Evolutionary conservation across 208 protist genomes (phyloP), one percentile per base, ranked within the genome.

Genomic region (Trichomonas vaginalis): DNA sequence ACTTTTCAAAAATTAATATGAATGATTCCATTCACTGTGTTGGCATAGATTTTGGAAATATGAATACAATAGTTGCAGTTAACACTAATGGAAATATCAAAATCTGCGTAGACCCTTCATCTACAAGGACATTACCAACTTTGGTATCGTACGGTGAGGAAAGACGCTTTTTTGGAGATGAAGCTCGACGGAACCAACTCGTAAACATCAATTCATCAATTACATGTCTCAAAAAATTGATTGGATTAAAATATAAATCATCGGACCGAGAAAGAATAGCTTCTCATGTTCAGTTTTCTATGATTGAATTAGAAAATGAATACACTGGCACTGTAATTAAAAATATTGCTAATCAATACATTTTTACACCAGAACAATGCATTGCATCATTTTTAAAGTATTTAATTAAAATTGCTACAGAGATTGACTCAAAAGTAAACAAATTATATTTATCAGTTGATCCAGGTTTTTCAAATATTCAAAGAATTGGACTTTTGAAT

Each of bases 391-490:
- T 83, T 23, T 32, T 83, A 12, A 83, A 83, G 35, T 35, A 12
- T 37, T 42, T 83, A 15, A 35, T 42, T 42, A 83, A 83, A 83
- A 42, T 83, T 21, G 79, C 79, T 15, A 83, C 35, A 42, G 40
- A 0, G 10, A 6, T 37, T 3, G 79, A 83, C 8, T 35, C 79
- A 83, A n/a, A 83, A 83, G 40, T 83, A 21, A 12, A 35, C n/a
- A 12, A 83, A 40, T 37, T 42, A 35, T 42, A 40, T 83, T 35
- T 83, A 83, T 35, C 92, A 37, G 62, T 95, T 51, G 62, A 88
- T 83, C 95, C 95, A 40, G 96, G 45, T 35, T 96, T 39, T 42
- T 92, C 96, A 45, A 95, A 96, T 35, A 17, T 95, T 0, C 92
- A 96, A 40, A 40, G 96, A 40, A 15, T 45, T 46, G 10, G 96